These are phyloP conservation scores for Prunus mume DNA, from an alignment of 306 rosid species.

Conservation along the genomic window DNA sequence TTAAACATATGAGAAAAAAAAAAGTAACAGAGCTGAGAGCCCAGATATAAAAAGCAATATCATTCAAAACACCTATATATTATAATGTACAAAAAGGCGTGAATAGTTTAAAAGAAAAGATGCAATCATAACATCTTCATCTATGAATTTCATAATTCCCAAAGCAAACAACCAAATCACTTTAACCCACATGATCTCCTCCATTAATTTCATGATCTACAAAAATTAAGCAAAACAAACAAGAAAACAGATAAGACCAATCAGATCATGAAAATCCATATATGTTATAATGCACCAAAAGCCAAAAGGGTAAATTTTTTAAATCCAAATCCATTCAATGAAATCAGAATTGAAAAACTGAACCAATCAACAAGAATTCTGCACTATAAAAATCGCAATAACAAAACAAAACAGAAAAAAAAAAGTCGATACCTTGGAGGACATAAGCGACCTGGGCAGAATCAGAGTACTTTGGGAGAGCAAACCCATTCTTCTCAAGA, in stretches of 20 bases:
- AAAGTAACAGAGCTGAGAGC: too few species aligned
- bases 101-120: neutral
- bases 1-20: too few species aligned
- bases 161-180: neutral
- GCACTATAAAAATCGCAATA: too few species aligned
- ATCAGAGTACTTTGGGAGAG: conserved; percentile 70
- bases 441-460: conserved; percentile 74
- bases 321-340: neutral
- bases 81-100: too few species aligned
- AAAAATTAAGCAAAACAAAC: neutral
- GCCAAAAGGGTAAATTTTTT: too few species aligned
- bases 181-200: neutral
- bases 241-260: neutral
- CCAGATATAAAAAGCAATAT: neutral
- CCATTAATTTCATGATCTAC: neutral
- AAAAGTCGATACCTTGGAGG: conserved; percentile 55
- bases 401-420: neutral
- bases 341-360: too few species aligned
- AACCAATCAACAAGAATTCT: neutral
- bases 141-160: neutral
- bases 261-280: neutral
- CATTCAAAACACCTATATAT: neutral
- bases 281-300: too few species aligned
- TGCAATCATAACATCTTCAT: neutral
- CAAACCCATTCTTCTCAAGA: conserved; percentile 67